phyloP scores from a whole-genome alignment of 768 basidiomycete species.

The Leccinum broughii region DNA sequence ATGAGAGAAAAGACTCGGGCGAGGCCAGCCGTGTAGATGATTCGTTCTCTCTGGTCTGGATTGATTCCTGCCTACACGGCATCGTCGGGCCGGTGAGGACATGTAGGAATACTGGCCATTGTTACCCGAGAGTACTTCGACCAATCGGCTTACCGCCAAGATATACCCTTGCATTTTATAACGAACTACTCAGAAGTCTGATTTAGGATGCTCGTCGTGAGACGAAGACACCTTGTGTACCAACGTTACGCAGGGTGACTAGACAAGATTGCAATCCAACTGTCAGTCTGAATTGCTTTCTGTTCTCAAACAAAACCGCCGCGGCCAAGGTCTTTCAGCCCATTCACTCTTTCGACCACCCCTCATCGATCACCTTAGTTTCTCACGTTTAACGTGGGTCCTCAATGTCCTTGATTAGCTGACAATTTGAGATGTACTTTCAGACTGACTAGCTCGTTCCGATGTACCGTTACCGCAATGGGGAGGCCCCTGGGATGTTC shows the following conservation, averaged over 20 bases:
- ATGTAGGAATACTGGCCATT: background rate
- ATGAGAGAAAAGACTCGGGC: background rate
- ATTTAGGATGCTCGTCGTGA: background rate
- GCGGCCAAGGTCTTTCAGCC: background rate
- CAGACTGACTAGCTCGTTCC: background rate
- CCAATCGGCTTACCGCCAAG: background rate
- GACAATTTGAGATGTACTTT: background rate
- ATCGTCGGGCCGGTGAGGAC: background rate
- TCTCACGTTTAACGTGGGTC: constrained; percentile 7
- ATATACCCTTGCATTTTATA: background rate
- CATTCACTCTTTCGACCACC: constrained; percentile 10
- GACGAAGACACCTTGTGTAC: background rate
- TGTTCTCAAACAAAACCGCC: background rate
- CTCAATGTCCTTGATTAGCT: background rate
- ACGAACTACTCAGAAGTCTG: background rate
- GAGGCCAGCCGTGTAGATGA: background rate
- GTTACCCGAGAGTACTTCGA: background rate
- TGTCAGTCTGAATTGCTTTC: constrained; percentile 1
- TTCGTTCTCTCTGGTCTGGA: background rate
- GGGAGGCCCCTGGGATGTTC: constrained; percentile 18
- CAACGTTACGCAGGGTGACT: background rate
- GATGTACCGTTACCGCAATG: constrained; percentile 9
- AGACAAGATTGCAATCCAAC: constrained; percentile 1
- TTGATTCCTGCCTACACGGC: background rate
- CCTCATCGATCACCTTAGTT: constrained; percentile 4